These are phyloP conservation scores for Violaceomyces palustris DNA, from an alignment of 1,284 basidiomycete genomes.

Conservation along the genomic window DNA sequence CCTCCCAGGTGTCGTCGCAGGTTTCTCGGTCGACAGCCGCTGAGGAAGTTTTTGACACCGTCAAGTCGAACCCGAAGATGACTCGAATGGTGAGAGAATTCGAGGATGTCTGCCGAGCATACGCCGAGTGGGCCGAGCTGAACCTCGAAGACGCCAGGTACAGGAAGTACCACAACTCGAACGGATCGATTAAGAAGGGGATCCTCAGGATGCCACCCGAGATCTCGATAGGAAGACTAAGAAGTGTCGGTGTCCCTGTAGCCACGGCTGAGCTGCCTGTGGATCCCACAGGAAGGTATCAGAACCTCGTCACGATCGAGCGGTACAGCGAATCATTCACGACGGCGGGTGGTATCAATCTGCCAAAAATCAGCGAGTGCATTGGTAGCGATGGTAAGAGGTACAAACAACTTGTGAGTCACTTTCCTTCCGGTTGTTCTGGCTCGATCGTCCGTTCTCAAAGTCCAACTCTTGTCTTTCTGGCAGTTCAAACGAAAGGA, in stretches of 20 bases:
- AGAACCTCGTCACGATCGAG: conserved; percentile 63
- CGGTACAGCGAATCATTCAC: conserved; percentile 58
- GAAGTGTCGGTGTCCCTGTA: conserved; percentile 60
- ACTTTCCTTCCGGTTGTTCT: conserved; percentile 3
- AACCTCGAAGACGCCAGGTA: conserved; percentile 55
- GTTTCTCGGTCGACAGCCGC: conserved; percentile 64
- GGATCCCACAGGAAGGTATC: conserved; percentile 62
- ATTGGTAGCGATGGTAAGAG: conserved; percentile 64
- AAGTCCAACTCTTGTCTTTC: background rate
- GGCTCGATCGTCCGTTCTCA: too few relatives aligned
- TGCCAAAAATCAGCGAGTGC: conserved; percentile 76
- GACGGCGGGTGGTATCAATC: conserved; percentile 72
- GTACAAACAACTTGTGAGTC: conserved; percentile 75
- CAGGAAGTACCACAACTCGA: conserved; percentile 15
- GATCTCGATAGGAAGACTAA: conserved; percentile 16
- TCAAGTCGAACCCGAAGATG: conserved; percentile 57
- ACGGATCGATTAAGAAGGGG: conserved; percentile 23
- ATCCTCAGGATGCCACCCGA: conserved; percentile 19
- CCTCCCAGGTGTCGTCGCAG: conserved; percentile 10
- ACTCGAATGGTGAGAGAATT: conserved; percentile 60
- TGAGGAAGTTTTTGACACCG: conserved; percentile 62
- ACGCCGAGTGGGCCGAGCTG: conserved; percentile 73
- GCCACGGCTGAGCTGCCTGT: conserved; percentile 69
- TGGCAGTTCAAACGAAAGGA: conserved; percentile 82
- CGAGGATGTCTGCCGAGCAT: conserved; percentile 67